Conservation (phyloP, 2,329 filamentous ascomycete species). For the Fonsecaea pugnacius region DNA sequence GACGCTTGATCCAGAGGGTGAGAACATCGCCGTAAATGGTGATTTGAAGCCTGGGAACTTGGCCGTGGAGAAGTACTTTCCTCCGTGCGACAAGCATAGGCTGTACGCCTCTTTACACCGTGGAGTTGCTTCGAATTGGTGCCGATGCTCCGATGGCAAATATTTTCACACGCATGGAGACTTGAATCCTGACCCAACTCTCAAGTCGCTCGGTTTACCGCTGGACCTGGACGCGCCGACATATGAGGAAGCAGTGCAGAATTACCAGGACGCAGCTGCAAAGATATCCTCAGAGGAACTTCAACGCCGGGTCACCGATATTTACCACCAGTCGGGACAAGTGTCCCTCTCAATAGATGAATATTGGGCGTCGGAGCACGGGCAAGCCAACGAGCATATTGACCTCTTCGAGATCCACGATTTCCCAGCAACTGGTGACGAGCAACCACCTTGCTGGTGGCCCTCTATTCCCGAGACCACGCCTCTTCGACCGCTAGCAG, state of each 20-base stretch:
- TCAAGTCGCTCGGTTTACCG: background rate
- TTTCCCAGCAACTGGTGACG: no score
- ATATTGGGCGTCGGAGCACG: slow-evolving; percentile 40
- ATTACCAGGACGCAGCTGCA: background rate
- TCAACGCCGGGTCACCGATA: background rate
- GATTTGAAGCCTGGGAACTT: background rate
- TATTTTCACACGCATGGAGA: background rate
- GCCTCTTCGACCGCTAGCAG: no score
- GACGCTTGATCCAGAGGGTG: background rate
- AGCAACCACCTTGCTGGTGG: no score
- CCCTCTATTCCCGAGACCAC: no score
- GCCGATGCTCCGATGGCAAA: background rate
- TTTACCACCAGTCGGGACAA: background rate
- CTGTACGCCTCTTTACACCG: background rate
- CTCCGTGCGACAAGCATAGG: background rate
- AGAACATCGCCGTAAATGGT: background rate
- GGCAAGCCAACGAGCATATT: slow-evolving; percentile 55
- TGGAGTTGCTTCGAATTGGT: background rate
- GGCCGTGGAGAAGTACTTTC: background rate
- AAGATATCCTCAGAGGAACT: background rate
- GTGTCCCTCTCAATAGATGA: background rate
- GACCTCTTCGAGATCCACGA: slow-evolving; percentile 47
- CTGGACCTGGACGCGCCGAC: background rate
- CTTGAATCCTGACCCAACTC: slow-evolving; percentile 3
- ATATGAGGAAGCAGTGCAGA: background rate